Evolutionary conservation across 225 moss, liverwort and hornwort species (phyloP).

Genomic region (Polytrichum commune): DNA sequence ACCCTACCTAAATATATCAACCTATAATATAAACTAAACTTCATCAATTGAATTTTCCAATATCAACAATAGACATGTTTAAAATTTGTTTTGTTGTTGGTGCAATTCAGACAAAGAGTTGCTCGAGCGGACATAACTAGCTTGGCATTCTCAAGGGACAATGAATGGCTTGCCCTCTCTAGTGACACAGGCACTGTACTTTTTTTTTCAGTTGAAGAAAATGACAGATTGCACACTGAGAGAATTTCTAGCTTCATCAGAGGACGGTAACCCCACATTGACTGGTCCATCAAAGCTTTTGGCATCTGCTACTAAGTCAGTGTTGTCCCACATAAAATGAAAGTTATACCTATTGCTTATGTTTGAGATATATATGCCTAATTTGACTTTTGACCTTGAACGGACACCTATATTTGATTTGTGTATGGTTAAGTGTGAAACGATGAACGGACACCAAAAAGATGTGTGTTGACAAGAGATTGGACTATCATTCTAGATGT

Average conservation of each 20-base stretch:
- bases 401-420: no score
- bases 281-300: conserved; percentile 50
- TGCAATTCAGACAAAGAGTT: conserved; percentile 75
- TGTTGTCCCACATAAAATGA: conserved; percentile 67
- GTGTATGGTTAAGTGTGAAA: no score
- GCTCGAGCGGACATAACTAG: conserved; percentile 83
- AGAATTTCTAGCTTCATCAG: conserved; percentile 16
- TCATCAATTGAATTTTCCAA: no score
- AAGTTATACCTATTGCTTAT: no score
- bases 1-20: no score
- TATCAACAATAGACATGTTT: not conserved
- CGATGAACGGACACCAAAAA: no score
- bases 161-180: conserved; percentile 74
- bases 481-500: no score
- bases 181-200: conserved; percentile 83
- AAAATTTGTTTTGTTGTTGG: conserved; percentile 1
- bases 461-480: no score
- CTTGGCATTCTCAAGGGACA: conserved; percentile 71
- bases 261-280: conserved; percentile 41
- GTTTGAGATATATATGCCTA: no score
- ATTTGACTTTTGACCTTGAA: no score
- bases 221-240: not conserved
- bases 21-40: no score
- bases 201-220: conserved; percentile 48
- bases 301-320: conserved; percentile 56